Percentiles rank a stretch among this genome's conserved stretches.
These are phyloP conservation scores for Eucalyptus virginea DNA, from an alignment of 345 rosid genomes.

Conservation along the genomic window DNA sequence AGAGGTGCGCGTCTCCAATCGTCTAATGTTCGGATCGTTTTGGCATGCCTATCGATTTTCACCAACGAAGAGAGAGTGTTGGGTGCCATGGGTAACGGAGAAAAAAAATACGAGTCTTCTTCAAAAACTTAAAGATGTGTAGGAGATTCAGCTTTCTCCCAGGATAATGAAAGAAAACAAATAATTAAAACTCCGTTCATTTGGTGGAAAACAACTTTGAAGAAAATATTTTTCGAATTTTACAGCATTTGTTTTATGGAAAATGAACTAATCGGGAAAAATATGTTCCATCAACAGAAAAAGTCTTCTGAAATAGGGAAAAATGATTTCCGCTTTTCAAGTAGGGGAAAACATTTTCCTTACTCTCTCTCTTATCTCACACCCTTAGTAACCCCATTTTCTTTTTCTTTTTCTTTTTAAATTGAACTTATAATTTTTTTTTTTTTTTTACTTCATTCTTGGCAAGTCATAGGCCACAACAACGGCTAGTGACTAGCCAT, in stretches of 20 bases:
- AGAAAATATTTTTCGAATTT: no score
- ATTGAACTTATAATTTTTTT: no score
- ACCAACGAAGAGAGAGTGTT: no score
- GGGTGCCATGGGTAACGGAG: not conserved
- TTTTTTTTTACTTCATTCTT: not conserved
- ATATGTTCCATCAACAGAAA: fast-evolving
- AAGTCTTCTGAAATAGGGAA: no score
- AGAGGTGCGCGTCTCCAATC: not conserved
- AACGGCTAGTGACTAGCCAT: fast-evolving
- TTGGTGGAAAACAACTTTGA: fast-evolving
- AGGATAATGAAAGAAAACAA: not conserved
- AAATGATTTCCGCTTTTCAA: fast-evolving
- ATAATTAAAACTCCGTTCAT: fast-evolving
- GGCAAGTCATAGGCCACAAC: fast-evolving
- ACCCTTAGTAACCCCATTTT: not conserved
- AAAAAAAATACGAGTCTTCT: not conserved
- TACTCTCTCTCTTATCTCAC: not conserved
- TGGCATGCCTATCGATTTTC: no score
- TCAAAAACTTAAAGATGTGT: not conserved
- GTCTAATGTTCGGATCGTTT: not conserved
- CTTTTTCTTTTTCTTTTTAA: no score
- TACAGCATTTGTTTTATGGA: fast-evolving
- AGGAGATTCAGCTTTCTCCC: not conserved
- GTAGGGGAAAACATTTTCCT: not conserved
- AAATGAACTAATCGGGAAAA: no score